Base-by-base conservation (phyloP, 257 asterid genomes). In the Gardenia jasminoides region DNA sequence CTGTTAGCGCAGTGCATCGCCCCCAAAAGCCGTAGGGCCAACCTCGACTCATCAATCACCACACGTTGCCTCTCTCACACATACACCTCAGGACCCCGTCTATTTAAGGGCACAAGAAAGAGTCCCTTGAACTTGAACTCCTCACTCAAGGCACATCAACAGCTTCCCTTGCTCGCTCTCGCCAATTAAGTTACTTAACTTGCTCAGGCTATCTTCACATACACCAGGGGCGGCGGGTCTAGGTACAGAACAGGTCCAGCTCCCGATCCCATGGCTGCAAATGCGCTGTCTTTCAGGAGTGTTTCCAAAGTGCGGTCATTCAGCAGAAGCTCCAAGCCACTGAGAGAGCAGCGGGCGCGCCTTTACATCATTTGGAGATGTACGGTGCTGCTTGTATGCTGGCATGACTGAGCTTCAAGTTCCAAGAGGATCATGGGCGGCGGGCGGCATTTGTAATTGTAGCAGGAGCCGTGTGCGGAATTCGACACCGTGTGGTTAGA, bases 341-440 rank as follows among this genome's bases (percentile, higher is more conserved):
- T 92, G 12, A 75, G 96, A 36, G 91, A 89, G 76, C 94, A 91
- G 1, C 88, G 89, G 79, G 94, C 97, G 6, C 91, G 97, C 69
- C 88, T 94, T 44, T 94, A 94, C 81, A 94, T 94, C 82, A 84
- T 90, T 24, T 94, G 98, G 98, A 84, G 93, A 84, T 94, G 98
- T 44, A 84, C 93, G 0, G 88, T 94, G 76, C 76, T 92, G 78
- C 98, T 94, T 9, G 85, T 88, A 22, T 86, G 89, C 81, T 84
- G 87, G 88, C 85, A 82, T 16, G 88, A 86, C 69, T 86, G 74
- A 83, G n/a, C 13, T 67, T 82, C 80, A 80, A 4, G 26, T 11
- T 19, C 67, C n/a, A 17, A 6, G 12, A 62, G 31, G n/a, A 24
- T 16, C 19, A 24, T n/a, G 33, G 31, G 33, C 33, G 33, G 31